Percentiles rank a stretch among this genome's conserved stretches.
phyloP scores from a whole-genome alignment of 2,329 filamentous ascomycete species.

The Incumbomyces delicatus region DNA sequence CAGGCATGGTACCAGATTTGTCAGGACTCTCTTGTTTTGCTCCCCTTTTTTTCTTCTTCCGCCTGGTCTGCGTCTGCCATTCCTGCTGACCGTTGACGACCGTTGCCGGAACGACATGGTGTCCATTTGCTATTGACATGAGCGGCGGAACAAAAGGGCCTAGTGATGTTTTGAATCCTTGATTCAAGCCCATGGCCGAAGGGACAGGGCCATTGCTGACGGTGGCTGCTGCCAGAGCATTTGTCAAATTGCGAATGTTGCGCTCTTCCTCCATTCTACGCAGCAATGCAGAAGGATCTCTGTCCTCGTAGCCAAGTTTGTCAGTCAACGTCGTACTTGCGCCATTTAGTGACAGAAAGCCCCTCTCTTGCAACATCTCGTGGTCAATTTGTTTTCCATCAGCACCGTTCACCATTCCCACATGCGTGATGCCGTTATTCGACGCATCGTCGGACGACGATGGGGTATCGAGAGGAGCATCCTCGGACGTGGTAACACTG shows the following conservation, averaged over 20 bases:
- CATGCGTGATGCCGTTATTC: background rate
- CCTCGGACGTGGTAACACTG: slow-evolving; percentile 32
- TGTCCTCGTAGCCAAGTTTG: background rate
- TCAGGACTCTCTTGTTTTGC: slow-evolving; percentile 27
- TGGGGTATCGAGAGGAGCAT: slow-evolving; percentile 25
- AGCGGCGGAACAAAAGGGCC: background rate
- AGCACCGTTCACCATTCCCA: background rate
- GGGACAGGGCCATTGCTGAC: background rate
- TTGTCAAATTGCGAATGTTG: slow-evolving; percentile 2
- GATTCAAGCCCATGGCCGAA: no score
- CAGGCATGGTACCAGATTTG: slow-evolving; percentile 21
- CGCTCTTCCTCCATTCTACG: slow-evolving; percentile 3
- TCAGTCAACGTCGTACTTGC: background rate
- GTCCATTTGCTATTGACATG: background rate
- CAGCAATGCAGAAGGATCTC: background rate
- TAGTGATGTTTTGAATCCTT: no score
- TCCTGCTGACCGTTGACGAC: background rate
- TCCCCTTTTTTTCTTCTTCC: slow-evolving; percentile 33
- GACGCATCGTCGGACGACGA: slow-evolving; percentile 23
- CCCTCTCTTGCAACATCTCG: slow-evolving; percentile 2
- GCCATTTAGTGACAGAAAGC: slow-evolving; percentile 3
- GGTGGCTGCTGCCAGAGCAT: background rate
- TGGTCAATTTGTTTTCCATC: background rate
- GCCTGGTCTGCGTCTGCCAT: slow-evolving; percentile 34
- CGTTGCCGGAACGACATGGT: background rate